Evolutionary conservation across 2,329 filamentous ascomycete genomes (phyloP), one percentile per base, ranked within the genome.

Genomic region (Podosphaera xanthii): DNA sequence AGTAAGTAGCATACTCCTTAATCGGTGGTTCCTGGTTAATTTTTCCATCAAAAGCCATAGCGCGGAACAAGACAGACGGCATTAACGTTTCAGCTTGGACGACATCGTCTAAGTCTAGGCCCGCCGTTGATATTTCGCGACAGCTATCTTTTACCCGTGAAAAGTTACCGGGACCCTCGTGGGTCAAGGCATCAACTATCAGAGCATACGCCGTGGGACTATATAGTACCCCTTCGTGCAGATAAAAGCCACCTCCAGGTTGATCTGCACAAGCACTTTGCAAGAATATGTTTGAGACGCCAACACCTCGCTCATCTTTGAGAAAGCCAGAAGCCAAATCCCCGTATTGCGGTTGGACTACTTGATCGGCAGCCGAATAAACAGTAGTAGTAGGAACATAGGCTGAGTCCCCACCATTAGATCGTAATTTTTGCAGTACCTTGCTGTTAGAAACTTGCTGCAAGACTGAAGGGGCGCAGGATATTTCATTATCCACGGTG

Each of bases 381-480:
- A 80, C 69, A 0, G 71, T 76, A 0, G 77, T 80, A 0, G 76
- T 80, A 0, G 76, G 76, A 0, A 80, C 75, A 62, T 77, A 79
- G 3, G 75, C 75, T 0, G 73, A 74, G 58, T 76, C 75, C 0
- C 77, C 77, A 33, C 71, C 72, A 52, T 73, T 68, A 7, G 61
- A 62, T 10, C 75, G 70, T 2, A 79, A 65, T 0, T 69, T 69
- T 3, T 60, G 63, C 60, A 78, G 69, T 65, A 72, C 76, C 2
- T 71, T 68, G 35, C 70, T 72, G 46, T 71, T 70, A 59, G 73
- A 73, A 56, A 71, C 62, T 62, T 78, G 76, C 66, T 80, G 76
- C 4, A 75, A 65, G 34, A 77, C 64, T 0, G 71, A 63, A 0
- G 75, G 75, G 0, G 68, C 66, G 61, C 69, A 72, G 1, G 58